Evolutionary conservation across 352 stramenopile genomes (phyloP).

Genomic region (Phytophthora kernoviae): DNA sequence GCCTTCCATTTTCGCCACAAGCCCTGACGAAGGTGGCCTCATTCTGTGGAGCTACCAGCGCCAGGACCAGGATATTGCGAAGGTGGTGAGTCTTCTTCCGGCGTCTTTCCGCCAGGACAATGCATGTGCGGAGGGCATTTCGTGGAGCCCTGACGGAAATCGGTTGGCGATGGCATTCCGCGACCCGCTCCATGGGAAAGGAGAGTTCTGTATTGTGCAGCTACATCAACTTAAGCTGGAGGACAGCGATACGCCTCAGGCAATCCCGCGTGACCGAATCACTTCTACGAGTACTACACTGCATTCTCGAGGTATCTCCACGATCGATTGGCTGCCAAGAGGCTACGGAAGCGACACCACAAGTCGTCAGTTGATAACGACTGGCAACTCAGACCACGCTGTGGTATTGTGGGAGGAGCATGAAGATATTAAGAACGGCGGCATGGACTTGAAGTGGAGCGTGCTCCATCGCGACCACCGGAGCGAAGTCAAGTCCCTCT

Average conservation of each 20-base stretch:
- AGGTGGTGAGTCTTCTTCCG: conserved; percentile 63
- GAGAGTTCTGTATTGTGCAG: conserved; percentile 81
- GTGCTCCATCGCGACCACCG: conserved; percentile 77
- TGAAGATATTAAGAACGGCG: conserved; percentile 30
- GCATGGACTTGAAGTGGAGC: conserved; percentile 63
- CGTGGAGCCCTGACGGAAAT: conserved; percentile 77
- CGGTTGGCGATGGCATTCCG: conserved; percentile 83
- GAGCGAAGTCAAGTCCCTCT: conserved; percentile 79
- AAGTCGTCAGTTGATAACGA: conserved; percentile 64
- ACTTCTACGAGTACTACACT: conserved; percentile 65
- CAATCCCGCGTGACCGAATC: conserved; percentile 60
- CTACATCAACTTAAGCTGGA: conserved; percentile 67
- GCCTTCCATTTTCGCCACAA: conserved; percentile 75
- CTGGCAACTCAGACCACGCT: conserved; percentile 69
- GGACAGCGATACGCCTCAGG: conserved; percentile 44
- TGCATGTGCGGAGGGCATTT: conserved; percentile 71
- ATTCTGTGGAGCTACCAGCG: conserved; percentile 82
- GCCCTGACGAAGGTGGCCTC: conserved; percentile 77
- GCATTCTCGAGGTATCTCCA: conserved; percentile 65
- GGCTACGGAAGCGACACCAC: conserved; percentile 53
- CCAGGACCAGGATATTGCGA: conserved; percentile 60
- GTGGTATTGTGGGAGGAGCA: conserved; percentile 82
- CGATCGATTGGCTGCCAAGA: conserved; percentile 70
- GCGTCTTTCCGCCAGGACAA: conserved; percentile 67
- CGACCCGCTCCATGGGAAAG: conserved; percentile 56